These are phyloP conservation scores for Aspergillus sp. DNA, from an alignment of 2,329 filamentous ascomycete genomes.

Conservation along the genomic window DNA sequence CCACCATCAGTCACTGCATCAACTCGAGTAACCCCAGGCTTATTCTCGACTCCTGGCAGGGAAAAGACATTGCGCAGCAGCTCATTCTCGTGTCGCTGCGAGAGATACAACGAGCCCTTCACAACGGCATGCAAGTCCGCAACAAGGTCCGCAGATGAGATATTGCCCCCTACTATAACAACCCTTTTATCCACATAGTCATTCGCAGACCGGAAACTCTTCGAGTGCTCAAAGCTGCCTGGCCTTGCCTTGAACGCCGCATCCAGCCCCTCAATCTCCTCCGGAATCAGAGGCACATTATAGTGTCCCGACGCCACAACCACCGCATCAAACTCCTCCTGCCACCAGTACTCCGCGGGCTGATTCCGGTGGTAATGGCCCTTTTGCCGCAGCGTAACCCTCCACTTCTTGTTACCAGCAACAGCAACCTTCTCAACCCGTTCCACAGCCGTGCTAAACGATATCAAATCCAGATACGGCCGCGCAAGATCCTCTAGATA, in stretches of 20 bases:
- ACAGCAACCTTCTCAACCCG: slow-evolving; percentile 20
- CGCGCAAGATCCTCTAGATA: slow-evolving; percentile 27
- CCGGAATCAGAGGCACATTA: slow-evolving; percentile 40
- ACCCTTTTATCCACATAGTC: slow-evolving; percentile 39
- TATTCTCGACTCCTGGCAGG: slow-evolving; percentile 24
- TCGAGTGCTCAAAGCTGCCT: slow-evolving; percentile 38
- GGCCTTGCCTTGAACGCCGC: slow-evolving; percentile 33
- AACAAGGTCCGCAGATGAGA: slow-evolving; percentile 30
- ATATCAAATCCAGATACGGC: slow-evolving; percentile 27
- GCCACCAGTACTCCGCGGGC: slow-evolving; percentile 37
- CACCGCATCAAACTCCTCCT: slow-evolving; percentile 43
- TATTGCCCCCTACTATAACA: slow-evolving; percentile 29
- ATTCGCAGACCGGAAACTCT: slow-evolving; percentile 33
- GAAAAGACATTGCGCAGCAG: slow-evolving; percentile 20
- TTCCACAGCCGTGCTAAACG: slow-evolving; percentile 35
- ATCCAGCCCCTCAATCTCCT: slow-evolving; percentile 34
- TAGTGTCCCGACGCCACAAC: slow-evolving; percentile 46
- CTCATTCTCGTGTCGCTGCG: slow-evolving; percentile 22
- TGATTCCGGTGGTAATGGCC: slow-evolving; percentile 11
- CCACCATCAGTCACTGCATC: neutral
- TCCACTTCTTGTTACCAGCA: no score
- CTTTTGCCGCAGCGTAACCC: slow-evolving; percentile 27
- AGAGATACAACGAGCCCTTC: slow-evolving; percentile 21
- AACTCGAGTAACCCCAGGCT: slow-evolving; percentile 19
- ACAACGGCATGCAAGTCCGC: slow-evolving; percentile 26